Conservation (phyloP, 768 basidiomycete genomes). For the Mrakia gelida region DNA sequence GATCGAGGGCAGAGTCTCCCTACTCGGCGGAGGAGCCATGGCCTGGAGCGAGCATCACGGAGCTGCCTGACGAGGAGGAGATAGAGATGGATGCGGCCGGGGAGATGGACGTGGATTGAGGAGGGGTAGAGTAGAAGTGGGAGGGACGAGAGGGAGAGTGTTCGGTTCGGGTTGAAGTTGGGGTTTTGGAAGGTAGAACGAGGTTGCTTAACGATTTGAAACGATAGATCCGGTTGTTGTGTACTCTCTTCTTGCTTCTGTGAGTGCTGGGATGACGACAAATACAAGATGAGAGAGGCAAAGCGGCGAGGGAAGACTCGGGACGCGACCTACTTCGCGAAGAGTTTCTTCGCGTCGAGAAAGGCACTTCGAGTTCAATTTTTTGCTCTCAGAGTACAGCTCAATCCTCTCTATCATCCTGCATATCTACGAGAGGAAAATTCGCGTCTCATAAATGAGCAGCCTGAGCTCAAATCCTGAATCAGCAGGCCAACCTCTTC, state of each 20-base stretch:
- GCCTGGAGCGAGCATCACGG: constrained; percentile 4
- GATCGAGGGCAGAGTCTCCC: not conserved
- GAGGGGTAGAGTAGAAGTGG: not conserved
- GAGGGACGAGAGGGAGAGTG: not conserved
- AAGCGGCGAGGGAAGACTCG: too few relatives aligned
- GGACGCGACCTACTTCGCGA: too few relatives aligned
- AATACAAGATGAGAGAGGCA: not conserved
- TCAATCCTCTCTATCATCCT: too few relatives aligned
- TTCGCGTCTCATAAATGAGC: too few relatives aligned
- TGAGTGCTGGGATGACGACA: too few relatives aligned
- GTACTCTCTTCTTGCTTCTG: not conserved
- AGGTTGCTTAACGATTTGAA: constrained; percentile 17
- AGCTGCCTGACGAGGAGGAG: not conserved
- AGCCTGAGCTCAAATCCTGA: too few relatives aligned
- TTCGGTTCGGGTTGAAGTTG: not conserved
- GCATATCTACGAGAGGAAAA: too few relatives aligned
- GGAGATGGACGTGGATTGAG: constrained; percentile 12
- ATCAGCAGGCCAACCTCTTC: too few relatives aligned
- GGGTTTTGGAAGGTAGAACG: not conserved
- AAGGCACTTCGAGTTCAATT: too few relatives aligned
- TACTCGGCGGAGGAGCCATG: not conserved
- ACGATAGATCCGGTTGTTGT: not conserved
- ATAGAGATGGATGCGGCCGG: not conserved
- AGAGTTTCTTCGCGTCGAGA: too few relatives aligned
- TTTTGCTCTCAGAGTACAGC: too few relatives aligned